Conservation (phyloP, 1,284 basidiomycete genomes). For the Ganoderma lingzhi region DNA sequence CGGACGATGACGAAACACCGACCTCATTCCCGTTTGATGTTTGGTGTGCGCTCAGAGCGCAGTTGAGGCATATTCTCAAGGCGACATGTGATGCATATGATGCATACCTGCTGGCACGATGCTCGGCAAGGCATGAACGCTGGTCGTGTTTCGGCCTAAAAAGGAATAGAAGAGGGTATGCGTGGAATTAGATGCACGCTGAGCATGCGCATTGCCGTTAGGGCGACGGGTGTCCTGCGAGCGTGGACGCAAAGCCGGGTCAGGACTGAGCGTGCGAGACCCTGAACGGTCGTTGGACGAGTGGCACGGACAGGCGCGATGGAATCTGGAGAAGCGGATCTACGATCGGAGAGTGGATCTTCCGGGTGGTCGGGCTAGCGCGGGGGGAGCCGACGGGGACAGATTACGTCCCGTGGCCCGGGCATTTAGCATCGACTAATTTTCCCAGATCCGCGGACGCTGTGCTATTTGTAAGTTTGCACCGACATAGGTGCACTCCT, state of each 20-base stretch:
- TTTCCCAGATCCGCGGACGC: constrained; percentile 28
- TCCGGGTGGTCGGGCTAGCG: constrained; percentile 24
- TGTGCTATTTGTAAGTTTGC: constrained; percentile 16
- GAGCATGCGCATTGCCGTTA: background rate
- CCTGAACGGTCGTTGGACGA: background rate
- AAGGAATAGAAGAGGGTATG: constrained; percentile 1
- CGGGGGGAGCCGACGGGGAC: constrained; percentile 18
- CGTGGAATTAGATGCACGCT: background rate
- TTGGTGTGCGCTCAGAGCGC: background rate
- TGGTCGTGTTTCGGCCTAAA: background rate
- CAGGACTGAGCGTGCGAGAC: background rate
- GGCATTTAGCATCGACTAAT: constrained; percentile 19
- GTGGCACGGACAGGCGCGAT: constrained; percentile 23
- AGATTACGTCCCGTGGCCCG: constrained; percentile 25
- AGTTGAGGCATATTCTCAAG: background rate
- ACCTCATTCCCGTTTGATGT: background rate
- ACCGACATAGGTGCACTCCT: background rate
- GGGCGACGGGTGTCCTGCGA: background rate
- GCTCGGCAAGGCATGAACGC: background rate
- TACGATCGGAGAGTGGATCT: constrained; percentile 35
- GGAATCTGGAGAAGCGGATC: constrained; percentile 37
- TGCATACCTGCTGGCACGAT: background rate
- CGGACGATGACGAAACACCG: background rate
- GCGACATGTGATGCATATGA: background rate
- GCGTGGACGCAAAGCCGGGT: background rate